Percentiles rank a stretch among this genome's conserved stretches.
phyloP scores from a whole-genome alignment of 495 filamentous ascomycete genomes.

The Aspergillus baeticus region DNA sequence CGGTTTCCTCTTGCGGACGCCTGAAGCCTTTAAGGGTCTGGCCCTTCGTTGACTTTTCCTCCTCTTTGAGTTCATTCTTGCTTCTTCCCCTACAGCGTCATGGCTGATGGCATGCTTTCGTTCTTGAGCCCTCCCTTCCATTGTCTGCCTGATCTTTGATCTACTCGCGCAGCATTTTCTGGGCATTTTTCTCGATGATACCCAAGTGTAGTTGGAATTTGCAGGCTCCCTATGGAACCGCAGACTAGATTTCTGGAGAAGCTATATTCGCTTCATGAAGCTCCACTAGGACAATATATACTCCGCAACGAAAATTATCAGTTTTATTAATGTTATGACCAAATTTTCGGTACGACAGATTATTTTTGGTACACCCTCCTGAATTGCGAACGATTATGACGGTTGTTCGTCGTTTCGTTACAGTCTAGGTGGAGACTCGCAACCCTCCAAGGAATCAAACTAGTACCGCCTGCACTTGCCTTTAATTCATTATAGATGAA shows the following conservation, averaged over 20 bases:
- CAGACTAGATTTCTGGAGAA: background rate
- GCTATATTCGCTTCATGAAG: background rate
- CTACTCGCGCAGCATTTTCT: conserved; percentile 6
- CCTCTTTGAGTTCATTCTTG: conserved; percentile 6
- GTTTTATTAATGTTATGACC: too few species aligned
- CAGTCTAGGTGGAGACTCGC: too few species aligned
- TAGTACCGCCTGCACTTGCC: too few species aligned
- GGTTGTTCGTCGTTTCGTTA: too few species aligned
- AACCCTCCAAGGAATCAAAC: too few species aligned
- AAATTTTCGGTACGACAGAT: too few species aligned
- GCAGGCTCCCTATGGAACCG: background rate
- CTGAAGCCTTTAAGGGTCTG: background rate
- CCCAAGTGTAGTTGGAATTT: conserved; percentile 24
- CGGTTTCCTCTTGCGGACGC: conserved; percentile 4
- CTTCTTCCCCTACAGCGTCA: background rate
- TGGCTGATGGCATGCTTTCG: background rate
- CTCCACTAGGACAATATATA: too few species aligned
- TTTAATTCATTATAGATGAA: too few species aligned
- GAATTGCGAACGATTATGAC: too few species aligned
- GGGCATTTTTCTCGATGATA: conserved; percentile 31
- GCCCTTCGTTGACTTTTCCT: background rate
- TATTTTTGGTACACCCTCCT: too few species aligned
- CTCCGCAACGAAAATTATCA: too few species aligned
- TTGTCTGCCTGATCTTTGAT: conserved; percentile 11
- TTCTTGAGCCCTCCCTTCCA: background rate